Base-by-base conservation (phyloP, 495 filamentous ascomycete species). In the Apiosordaria backusii region DNA sequence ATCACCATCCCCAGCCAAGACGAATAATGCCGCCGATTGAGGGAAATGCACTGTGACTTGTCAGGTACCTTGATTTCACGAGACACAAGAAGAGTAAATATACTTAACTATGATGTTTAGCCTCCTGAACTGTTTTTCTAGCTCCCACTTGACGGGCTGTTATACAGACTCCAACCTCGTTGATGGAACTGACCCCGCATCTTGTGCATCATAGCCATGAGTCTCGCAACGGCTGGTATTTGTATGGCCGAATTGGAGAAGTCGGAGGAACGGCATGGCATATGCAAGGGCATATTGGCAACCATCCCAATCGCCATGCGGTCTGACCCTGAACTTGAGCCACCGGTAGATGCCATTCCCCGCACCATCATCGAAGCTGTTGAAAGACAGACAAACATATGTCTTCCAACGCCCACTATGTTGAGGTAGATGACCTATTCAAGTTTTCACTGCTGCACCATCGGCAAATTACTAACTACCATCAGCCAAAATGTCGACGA, bases 401-500 rank as follows among this genome's bases (percentile, higher is more conserved):
- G n/a, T n/a, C n/a, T n/a, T n/a, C n/a, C n/a, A n/a, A n/a, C n/a
- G n/a, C n/a, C n/a, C n/a, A n/a, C 40, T 6, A 50, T 50, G 7
- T 50, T 16, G 40, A 16, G 40, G 6, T 16, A 50, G 7, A 50
- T 16, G 16, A 50, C 16, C n/a, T 50, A 50, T 7, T 6, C 40
- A 50, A 16, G 6, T 50, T 6, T 50, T 16, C 40, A 16, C 40
- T 50, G 7, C 6, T 50, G 40, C 16, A 50, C 6, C 7, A 50
- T 50, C 40, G 16, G 40, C 40, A 7, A 6, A 16, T 50, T 50
- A n/a, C n/a, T n/a, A n/a, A n/a, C 16, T 50, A 50, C 7, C 16
- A 7, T 16, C 40, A 50, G 40, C 16, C 40, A 16, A 7, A 52
- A 74, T 74, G 70, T 66, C 70, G 3, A 67, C 70, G 24, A 21